Evolutionary conservation across 768 basidiomycete species (phyloP).

Genomic region (Trametes villosa): DNA sequence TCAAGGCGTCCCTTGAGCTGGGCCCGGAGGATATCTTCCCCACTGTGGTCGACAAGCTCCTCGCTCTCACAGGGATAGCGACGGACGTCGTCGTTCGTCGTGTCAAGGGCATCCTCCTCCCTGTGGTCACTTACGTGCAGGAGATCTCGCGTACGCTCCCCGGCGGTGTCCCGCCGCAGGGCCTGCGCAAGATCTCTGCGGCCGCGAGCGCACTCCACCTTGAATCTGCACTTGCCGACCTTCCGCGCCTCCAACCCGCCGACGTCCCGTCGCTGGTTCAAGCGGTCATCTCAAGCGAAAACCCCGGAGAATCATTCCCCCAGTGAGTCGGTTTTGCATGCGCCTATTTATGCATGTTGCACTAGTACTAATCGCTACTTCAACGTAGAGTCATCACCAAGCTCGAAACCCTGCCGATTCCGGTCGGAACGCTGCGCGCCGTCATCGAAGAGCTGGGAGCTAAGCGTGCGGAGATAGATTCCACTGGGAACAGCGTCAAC

Average conservation of each 20-base stretch:
- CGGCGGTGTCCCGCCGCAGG: not conserved
- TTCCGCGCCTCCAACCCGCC: not conserved
- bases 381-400: no score
- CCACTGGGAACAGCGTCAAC: not conserved
- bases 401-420: no score
- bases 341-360: no score
- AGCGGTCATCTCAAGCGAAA: not conserved
- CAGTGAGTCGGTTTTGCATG: not conserved
- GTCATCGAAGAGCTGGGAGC: not conserved
- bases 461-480: not conserved
- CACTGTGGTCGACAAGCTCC: not conserved
- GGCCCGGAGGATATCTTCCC: slow-evolving; percentile 1
- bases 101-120: slow-evolving; percentile 1
- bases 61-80: not conserved
- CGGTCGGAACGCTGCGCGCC: not conserved
- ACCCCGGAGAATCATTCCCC: not conserved
- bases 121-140: not conserved
- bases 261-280: not conserved
- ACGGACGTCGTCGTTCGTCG: not conserved
- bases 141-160: not conserved
- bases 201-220: not conserved
- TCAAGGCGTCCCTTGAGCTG: slow-evolving; percentile 3
- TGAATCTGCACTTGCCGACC: not conserved
- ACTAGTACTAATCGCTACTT: no score
- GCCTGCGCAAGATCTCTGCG: not conserved